Evolutionary conservation across 352 stramenopile species (phyloP), one percentile per base, ranked within the genome.

Genomic region (Globisporangium mamillatum): DNA sequence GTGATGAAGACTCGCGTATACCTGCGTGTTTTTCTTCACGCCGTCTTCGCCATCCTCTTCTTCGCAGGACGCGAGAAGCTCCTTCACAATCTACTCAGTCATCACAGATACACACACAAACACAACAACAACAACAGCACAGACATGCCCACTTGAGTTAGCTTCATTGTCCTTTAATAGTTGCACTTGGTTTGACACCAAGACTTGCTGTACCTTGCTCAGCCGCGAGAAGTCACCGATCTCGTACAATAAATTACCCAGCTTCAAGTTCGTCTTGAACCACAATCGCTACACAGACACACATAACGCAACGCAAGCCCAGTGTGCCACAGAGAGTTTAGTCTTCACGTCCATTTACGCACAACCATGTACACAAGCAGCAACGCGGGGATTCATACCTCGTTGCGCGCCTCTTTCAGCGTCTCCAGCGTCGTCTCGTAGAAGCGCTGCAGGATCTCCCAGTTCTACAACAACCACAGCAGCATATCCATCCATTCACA

Each of bases 201-300:
- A 27, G 14, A 18, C 9, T 27, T 25, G 8, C n/a, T 58, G n/a
- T 36, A 91, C 84, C 74, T 91, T 93, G 69, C 69, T 89, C 32
- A 94, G 67, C 6, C 85, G 77, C 14, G 80, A 76, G 67, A 88
- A 94, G 58, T 94, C 84, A 34, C 75, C 70, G 60, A 92, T 91
- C 80, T 94, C 84, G 81, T 86, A 98, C 55, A 98, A 69, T 41
- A 98, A 74, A 60, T 98, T 97, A 12, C 95, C 95, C 50, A 98
- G 86, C 68, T 98, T 98, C 10, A 98, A 69, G 70, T 97, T 98
- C 25, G 93, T 98, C 77, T 98, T 98, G 81, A 98, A 98, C 95
- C 95, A 98, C 16, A 98, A 65, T 3, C 95, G 84, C 82, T 93
- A 61, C 20, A 53, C 52, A 41, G 24, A 5, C 29, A 27, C 12